These are phyloP conservation scores for Mycena pura DNA, from an alignment of 768 basidiomycete species.

Conservation along the genomic window DNA sequence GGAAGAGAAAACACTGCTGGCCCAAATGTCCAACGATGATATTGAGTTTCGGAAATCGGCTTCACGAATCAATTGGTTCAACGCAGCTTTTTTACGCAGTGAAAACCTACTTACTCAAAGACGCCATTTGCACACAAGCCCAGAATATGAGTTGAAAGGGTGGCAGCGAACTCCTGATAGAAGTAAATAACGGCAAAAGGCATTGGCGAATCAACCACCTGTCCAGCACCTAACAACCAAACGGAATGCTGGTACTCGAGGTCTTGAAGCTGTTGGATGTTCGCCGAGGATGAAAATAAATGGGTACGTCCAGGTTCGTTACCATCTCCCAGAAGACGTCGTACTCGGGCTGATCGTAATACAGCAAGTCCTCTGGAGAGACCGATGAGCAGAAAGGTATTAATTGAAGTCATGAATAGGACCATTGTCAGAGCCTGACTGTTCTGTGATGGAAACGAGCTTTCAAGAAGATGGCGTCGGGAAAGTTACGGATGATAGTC, in stretches of 20 bases:
- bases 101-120: slow-evolving; percentile 38
- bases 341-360: slow-evolving; percentile 44
- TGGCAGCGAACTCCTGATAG: slow-evolving; percentile 44
- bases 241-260: slow-evolving; percentile 40
- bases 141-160: slow-evolving; percentile 44
- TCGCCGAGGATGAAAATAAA: slow-evolving; percentile 44
- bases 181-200: background rate
- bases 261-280: slow-evolving; percentile 34
- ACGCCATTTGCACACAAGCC: slow-evolving; percentile 46
- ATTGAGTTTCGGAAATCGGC: slow-evolving; percentile 47
- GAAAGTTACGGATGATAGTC: slow-evolving; percentile 37
- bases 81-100: background rate
- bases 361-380: slow-evolving; percentile 39
- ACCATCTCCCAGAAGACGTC: slow-evolving; percentile 46
- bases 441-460: slow-evolving; percentile 24
- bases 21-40: slow-evolving; percentile 45
- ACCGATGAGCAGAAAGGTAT: background rate
- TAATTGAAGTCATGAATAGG: background rate
- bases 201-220: background rate
- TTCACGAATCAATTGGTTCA: slow-evolving; percentile 14
- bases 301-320: slow-evolving; percentile 41
- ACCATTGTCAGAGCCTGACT: slow-evolving; percentile 46
- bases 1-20: background rate
- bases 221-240: slow-evolving; percentile 35
- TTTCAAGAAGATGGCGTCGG: background rate